A percentile compares a stretch with the other conserved stretches of the same genome.
Evolutionary conservation across 441 rosid genomes (phyloP).

Genomic region (Isatis lusitanica): DNA sequence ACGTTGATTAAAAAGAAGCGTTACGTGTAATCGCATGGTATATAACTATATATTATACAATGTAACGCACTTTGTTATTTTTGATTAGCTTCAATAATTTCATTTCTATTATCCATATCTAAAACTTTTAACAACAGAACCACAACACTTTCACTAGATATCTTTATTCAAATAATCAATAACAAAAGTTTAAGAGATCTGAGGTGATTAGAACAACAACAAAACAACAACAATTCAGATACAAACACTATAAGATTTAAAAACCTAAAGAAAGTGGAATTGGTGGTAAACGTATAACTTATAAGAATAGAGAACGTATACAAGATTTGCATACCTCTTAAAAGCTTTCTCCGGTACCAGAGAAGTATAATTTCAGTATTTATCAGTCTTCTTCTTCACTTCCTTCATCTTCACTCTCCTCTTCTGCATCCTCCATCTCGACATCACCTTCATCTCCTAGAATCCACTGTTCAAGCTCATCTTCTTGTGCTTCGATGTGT

Average conservation of each 20-base stretch:
- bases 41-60: neutral
- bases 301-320: neutral
- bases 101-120: neutral
- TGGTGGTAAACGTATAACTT: neutral
- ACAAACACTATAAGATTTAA: neutral
- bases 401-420: conserved; percentile 31
- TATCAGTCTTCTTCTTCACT: conserved; percentile 28
- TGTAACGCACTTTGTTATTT: neutral
- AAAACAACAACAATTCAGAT: neutral
- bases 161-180: conserved; percentile 9
- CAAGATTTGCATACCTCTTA: neutral
- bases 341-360: neutral
- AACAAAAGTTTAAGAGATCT: neutral
- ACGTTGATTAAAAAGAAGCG: conserved; percentile 1
- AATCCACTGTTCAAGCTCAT: conserved; percentile 76
- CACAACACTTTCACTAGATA: neutral
- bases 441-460: conserved; percentile 50
- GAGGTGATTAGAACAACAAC: conserved; percentile 8
- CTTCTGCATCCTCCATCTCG: conserved; percentile 58
- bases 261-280: neutral
- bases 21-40: conserved; percentile 11
- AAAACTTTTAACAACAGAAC: neutral
- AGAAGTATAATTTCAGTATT: conserved; percentile 6
- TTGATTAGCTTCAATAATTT: neutral
- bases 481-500: conserved; percentile 67